Evolutionary conservation across 2,329 filamentous ascomycete species (phyloP).

Genomic region (Cryoendolithus antarcticus): DNA sequence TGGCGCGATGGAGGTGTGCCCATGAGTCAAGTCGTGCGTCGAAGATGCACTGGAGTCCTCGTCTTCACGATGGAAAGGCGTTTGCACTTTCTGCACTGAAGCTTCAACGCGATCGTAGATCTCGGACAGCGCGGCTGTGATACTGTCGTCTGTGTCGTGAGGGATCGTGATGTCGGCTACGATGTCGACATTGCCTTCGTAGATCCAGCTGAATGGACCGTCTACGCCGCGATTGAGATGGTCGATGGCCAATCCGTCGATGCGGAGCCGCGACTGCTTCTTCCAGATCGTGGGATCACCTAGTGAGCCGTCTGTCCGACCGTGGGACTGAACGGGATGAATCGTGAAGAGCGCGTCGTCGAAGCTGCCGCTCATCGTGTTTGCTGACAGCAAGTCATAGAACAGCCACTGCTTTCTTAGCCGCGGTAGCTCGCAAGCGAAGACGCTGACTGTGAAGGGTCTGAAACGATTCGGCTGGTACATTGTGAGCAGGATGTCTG

Average conservation of each 20-base stretch:
- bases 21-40: constrained; percentile 1
- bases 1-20: neutral
- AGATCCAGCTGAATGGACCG: constrained; percentile 94
- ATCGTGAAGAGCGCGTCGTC: constrained; percentile 96
- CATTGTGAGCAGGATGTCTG: constrained; percentile 81
- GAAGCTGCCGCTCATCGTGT: constrained; percentile 89
- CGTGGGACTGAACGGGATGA: constrained; percentile 82
- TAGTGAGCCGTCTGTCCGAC: constrained; percentile 52
- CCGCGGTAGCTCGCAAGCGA: constrained; percentile 84
- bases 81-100: constrained; percentile 55
- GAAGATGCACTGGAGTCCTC: constrained; percentile 7
- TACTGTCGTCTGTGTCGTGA: constrained; percentile 71
- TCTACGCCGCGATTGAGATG: constrained; percentile 92
- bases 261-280: constrained; percentile 83
- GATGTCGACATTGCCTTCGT: constrained; percentile 93
- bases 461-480: constrained; percentile 84
- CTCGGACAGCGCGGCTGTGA: constrained; percentile 90
- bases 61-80: constrained; percentile 11
- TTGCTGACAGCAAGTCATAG: constrained; percentile 92
- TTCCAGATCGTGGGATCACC: constrained; percentile 71
- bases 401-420: constrained; percentile 94
- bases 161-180: constrained; percentile 93
- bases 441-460: constrained; percentile 93
- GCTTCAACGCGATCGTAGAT: constrained; percentile 95
- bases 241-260: constrained; percentile 88